Evolutionary conservation across 1,284 basidiomycete genomes (phyloP).

Genomic region (Melanopsichium pennsylvanicum): DNA sequence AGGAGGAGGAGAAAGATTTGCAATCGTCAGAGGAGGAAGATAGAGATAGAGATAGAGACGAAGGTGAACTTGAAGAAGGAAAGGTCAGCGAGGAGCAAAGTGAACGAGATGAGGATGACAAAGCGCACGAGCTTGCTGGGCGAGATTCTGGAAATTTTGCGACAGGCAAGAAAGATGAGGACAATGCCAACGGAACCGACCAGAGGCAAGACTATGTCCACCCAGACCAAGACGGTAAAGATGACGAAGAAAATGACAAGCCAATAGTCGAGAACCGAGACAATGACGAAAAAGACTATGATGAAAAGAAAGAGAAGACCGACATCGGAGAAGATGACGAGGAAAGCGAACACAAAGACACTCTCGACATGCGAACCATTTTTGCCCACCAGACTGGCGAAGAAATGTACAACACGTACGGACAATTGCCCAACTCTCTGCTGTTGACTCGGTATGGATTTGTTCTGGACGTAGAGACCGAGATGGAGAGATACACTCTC

Average conservation of each 20-base stretch:
- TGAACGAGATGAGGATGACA: neutral
- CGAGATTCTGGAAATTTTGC: no score
- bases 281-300: neutral
- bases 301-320: neutral
- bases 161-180: no score
- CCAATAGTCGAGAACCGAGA: neutral
- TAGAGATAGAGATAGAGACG: neutral
- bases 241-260: neutral
- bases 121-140: no score
- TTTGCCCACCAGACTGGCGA: slow-evolving; percentile 3
- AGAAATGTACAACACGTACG: slow-evolving; percentile 59
- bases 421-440: slow-evolving; percentile 50
- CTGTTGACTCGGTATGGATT: slow-evolving; percentile 60
- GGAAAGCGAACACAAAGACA: slow-evolving; percentile 18
- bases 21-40: neutral
- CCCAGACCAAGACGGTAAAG: neutral
- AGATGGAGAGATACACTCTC: slow-evolving; percentile 48
- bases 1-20: slow-evolving; percentile 7
- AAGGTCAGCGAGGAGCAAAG: neutral
- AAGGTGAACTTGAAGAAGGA: neutral
- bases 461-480: slow-evolving; percentile 52
- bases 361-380: slow-evolving; percentile 52
- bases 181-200: no score
- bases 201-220: no score
- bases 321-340: neutral